Percentiles rank a stretch among this genome's conserved stretches.
Conservation (phyloP, 2,329 filamentous ascomycete genomes). For the Chaetomium sp. region DNA sequence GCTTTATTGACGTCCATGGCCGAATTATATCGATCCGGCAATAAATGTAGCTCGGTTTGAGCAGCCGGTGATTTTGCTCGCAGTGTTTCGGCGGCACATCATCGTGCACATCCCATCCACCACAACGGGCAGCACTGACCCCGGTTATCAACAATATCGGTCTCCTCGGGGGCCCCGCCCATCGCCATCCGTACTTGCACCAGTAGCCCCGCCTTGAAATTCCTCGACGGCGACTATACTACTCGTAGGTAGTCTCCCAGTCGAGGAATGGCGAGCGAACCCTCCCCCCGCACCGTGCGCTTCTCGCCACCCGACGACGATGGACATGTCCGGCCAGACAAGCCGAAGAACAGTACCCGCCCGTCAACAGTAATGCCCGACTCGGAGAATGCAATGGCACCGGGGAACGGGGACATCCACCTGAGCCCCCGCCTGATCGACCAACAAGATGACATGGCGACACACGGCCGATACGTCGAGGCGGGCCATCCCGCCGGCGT, state of each 20-base stretch:
- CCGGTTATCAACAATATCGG: not conserved
- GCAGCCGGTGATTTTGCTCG: constrained; percentile 25
- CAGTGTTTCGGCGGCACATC: constrained; percentile 10
- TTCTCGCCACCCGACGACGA: constrained; percentile 57
- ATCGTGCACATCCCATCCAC: not conserved
- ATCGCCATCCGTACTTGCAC: not conserved
- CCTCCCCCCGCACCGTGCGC: constrained; percentile 58
- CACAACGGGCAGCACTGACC: not conserved
- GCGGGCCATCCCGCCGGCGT: constrained; percentile 46
- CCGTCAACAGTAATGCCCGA: constrained; percentile 45
- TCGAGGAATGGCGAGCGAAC: constrained; percentile 46
- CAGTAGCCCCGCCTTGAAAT: not conserved
- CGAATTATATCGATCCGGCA: constrained; percentile 10
- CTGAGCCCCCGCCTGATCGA: constrained; percentile 49
- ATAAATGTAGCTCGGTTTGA: constrained; percentile 20
- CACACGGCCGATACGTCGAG: constrained; percentile 50
- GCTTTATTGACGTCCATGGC: constrained; percentile 22
- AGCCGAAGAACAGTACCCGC: constrained; percentile 44
- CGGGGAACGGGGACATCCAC: constrained; percentile 45
- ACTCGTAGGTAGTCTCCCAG: not conserved
- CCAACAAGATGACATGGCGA: constrained; percentile 54
- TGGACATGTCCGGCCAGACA: constrained; percentile 45
- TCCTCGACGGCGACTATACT: not conserved
- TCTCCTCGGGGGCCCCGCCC: not conserved
- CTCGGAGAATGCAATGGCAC: constrained; percentile 53